Evolutionary conservation across 306 rosid genomes (phyloP).

Genomic region (Lathyrus sativus): DNA sequence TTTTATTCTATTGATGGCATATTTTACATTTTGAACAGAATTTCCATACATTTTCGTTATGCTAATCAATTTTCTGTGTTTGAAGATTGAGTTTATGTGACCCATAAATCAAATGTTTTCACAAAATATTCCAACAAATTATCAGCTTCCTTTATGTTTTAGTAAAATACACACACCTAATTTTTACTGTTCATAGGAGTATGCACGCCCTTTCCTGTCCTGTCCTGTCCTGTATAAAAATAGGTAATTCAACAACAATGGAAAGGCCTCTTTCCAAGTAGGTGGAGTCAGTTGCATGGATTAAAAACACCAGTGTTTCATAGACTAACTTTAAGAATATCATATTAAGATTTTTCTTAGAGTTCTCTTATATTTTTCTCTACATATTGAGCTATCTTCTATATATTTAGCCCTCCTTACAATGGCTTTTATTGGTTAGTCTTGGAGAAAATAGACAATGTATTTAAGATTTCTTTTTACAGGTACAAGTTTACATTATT

Average conservation of each 20-base stretch:
- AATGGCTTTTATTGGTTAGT: background rate
- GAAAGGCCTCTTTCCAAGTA: constrained; percentile 2
- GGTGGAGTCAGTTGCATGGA: background rate
- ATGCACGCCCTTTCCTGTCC: constrained; percentile 7
- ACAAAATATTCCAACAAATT: constrained; percentile 12
- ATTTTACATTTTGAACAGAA: constrained; percentile 3
- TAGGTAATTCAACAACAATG: constrained; percentile 6
- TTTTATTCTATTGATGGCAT: constrained; percentile 9
- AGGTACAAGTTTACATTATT: constrained; percentile 97
- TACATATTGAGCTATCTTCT: constrained; percentile 10
- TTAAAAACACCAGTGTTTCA: constrained; percentile 3
- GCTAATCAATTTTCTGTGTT: constrained; percentile 7
- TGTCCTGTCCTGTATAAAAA: constrained; percentile 7
- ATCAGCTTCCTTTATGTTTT: background rate
- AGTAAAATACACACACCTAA: background rate
- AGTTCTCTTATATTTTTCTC: constrained; percentile 23
- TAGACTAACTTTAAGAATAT: background rate
- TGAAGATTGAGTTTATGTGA: background rate
- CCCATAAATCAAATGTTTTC: constrained; percentile 14
- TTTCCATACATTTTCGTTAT: background rate
- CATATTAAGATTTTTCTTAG: constrained; percentile 7
- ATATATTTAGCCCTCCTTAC: constrained; percentile 4
- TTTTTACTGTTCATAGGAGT: background rate
- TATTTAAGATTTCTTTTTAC: constrained; percentile 40
- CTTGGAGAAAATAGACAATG: constrained; percentile 20